Base-by-base conservation (phyloP, 2,329 filamentous ascomycete species). In the Rhexocercosporidium sp. region DNA sequence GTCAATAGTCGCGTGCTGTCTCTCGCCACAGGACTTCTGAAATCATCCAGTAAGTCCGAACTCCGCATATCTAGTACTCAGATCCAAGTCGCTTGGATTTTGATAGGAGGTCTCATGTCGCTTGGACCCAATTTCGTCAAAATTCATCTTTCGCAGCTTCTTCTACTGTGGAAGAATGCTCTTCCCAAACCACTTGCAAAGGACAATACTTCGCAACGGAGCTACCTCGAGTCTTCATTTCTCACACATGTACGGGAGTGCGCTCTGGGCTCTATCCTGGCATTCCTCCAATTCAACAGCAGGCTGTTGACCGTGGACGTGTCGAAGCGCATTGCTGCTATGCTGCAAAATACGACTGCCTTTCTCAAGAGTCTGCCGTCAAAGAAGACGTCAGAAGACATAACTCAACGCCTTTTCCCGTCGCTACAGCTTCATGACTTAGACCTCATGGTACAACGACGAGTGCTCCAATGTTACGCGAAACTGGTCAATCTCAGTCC, bases 121-220 rank as follows among this genome's bases (percentile, higher is more conserved):
- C 85, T 99, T 0, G 96, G 96, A 0, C 95, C 96, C 3, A 98
- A 97, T 78, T 99, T 99, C 78, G 95, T 98, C 79, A 99, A 99
- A 81, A 98, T 98, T 27, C 96, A 99, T 79, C 85, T 99, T 8
- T 95, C 94, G 2, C 96, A 99, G 76, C 84, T 99, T 25, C 88
- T 99, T 65, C 82, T 99, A 9, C 83, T 99, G 7, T 99, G 96
- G 96, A 97, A 97, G 79, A 99, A 98, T 78, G 95, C 96, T 0
- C 84, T 99, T 12, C 95, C 96, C 0, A 97, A 96, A 75, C 95
- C 96, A 6, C 81, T 98, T n/a, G 90, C 93, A 39, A 96, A 94
- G 78, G 95, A 98, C 72, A 96, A 96, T 72, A 93, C 93, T 60
- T 88, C 91, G 0, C 90, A 95, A 70, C 88, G 94, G 62, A 95